Evolutionary conservation across 805 yeast genomes (phyloP).

Genomic region (Starmerella apis): DNA sequence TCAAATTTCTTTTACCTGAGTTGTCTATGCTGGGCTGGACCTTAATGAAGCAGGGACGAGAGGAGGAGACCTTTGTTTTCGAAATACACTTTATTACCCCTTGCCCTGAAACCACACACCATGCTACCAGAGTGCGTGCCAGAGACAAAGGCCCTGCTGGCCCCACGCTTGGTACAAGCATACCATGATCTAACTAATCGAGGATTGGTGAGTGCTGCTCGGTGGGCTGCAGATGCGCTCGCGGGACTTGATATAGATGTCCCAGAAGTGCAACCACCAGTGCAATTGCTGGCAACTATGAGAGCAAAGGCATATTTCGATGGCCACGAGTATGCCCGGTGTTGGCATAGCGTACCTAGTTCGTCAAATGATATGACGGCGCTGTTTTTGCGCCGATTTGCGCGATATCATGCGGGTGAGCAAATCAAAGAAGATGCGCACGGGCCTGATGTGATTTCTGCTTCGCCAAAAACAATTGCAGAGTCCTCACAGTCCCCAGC

Average conservation of each 20-base stretch:
- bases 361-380: slow-evolving; percentile 34
- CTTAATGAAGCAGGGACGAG: too few species aligned
- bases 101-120: background rate
- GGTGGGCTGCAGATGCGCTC: slow-evolving; percentile 67
- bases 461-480: slow-evolving; percentile 25
- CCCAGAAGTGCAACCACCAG: slow-evolving; percentile 16
- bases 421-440: slow-evolving; percentile 58
- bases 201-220: slow-evolving; percentile 58
- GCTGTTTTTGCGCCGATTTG: slow-evolving; percentile 54
- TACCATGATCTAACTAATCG: slow-evolving; percentile 42
- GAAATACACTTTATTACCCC: background rate
- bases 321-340: slow-evolving; percentile 75
- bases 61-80: background rate
- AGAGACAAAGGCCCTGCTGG: slow-evolving; percentile 9
- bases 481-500: slow-evolving; percentile 17
- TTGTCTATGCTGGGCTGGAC: too few species aligned
- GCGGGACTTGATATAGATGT: slow-evolving; percentile 41
- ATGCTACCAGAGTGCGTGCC: slow-evolving; percentile 6
- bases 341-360: slow-evolving; percentile 45
- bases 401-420: slow-evolving; percentile 66
- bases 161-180: slow-evolving; percentile 28
- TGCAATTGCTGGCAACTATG: slow-evolving; percentile 38
- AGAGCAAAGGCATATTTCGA: slow-evolving; percentile 68
- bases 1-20: too few species aligned
- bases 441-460: slow-evolving; percentile 47